Conservation (phyloP, 2,329 filamentous ascomycete species). For the Verticillium nonalfalfae region DNA sequence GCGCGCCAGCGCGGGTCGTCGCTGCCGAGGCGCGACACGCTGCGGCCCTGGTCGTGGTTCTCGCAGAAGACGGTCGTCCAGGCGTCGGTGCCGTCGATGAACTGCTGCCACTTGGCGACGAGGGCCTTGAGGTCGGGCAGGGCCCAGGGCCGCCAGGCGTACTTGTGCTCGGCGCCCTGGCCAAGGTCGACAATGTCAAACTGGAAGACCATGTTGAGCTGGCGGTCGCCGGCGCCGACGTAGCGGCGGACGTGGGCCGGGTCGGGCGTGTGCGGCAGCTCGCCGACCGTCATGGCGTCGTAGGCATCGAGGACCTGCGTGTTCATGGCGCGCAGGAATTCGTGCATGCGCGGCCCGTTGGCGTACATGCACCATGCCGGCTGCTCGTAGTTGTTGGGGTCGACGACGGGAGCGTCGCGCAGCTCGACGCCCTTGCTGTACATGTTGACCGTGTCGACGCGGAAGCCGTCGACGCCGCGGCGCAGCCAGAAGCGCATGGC, state of each 20-base stretch:
- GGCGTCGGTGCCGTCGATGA: constrained; percentile 44
- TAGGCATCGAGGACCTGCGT: constrained; percentile 48
- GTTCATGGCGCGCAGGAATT: constrained; percentile 62
- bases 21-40: constrained; percentile 44
- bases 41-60: constrained; percentile 55
- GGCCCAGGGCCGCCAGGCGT: constrained; percentile 38
- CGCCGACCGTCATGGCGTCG: constrained; percentile 64
- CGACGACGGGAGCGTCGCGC: constrained; percentile 49
- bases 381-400: constrained; percentile 40
- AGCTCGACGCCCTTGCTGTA: constrained; percentile 58
- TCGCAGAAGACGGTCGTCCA: constrained; percentile 56
- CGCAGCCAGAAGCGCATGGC: constrained; percentile 77
- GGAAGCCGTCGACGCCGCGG: constrained; percentile 65
- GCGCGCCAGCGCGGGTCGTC: constrained; percentile 35
- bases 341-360: constrained; percentile 64
- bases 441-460: constrained; percentile 70
- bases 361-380: constrained; percentile 51
- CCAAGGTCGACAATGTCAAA: constrained; percentile 60
- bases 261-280: constrained; percentile 58
- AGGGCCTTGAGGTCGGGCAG: constrained; percentile 42
- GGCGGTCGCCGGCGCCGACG: constrained; percentile 49
- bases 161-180: constrained; percentile 41
- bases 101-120: constrained; percentile 41
- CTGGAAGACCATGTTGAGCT: constrained; percentile 66
- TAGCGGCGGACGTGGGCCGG: constrained; percentile 51